Evolutionary conservation across 768 basidiomycete species (phyloP), one percentile per base, ranked within the genome.

Genomic region (Leccinum obscurum): DNA sequence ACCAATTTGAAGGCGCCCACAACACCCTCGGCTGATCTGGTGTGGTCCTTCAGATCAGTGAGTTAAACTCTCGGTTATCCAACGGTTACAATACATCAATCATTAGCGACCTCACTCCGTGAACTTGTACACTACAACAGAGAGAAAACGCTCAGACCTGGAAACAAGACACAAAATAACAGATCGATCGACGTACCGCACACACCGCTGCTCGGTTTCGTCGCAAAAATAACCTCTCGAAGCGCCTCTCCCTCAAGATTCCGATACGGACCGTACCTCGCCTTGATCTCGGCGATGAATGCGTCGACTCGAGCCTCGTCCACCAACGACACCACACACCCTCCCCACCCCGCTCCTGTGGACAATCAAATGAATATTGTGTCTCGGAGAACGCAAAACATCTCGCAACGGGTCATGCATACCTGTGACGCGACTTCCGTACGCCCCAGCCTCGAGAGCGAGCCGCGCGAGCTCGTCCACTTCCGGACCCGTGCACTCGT

Each of bases 321-420:
- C 15, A 95, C 87, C 20, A 95, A 81, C 7, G 90, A 92, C 22
- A 95, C 88, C 0, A 89, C 90, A 68, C 92, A 94, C 6, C 93
- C 93, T 39, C 94, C 94, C 93, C 93, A 96, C 4, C 92, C 93
- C 0, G 93, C 93, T 30, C 91, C 90, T 90, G 61, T 4, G 52
- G 14, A 28, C 2, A 10, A 59, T 5, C n/a, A 44, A 20, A 44
- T 44, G n/a, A 20, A 44, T 44, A 7, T 3, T 4, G 17, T 41
- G 17, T 11, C 41, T 20, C 41, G 10, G 41, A 44, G 41, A n/a
- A n/a, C 6, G n/a, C 9, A 44, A n/a, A 20, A n/a, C 9, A 4
- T 44, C 41, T 44, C 10, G n/a, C n/a, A 20, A 44, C 5, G 41
- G 41, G n/a, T 20, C n/a, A 44, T 17, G 9, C 41, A 44, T 20